Percentiles rank a stretch among this genome's conserved stretches.
Conservation (phyloP, 2,329 filamentous ascomycete genomes). For the Cladosporium sp. region DNA sequence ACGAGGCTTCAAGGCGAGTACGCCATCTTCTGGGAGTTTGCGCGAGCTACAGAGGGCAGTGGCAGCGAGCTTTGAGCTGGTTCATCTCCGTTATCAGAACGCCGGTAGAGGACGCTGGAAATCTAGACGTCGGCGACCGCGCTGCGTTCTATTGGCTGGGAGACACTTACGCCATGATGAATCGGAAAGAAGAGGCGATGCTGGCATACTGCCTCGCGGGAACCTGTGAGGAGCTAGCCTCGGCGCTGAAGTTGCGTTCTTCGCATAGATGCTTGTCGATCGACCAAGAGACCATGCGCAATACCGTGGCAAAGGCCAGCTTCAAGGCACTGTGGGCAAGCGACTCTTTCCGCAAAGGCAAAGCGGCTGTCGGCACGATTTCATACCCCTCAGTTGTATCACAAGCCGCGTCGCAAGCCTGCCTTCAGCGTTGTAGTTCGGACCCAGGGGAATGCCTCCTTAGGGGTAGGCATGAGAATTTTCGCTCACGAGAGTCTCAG, state of each 20-base stretch:
- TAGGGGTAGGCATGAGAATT: background rate
- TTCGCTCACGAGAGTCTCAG: background rate
- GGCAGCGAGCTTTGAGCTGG: slow-evolving; percentile 14
- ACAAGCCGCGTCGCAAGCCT: background rate
- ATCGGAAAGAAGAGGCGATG: slow-evolving; percentile 19
- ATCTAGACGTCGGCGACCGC: slow-evolving; percentile 21
- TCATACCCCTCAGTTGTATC: background rate
- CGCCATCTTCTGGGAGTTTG: slow-evolving; percentile 20
- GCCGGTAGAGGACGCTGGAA: slow-evolving; percentile 12
- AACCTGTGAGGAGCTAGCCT: background rate
- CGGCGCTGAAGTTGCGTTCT: background rate
- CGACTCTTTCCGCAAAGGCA: background rate
- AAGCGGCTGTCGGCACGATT: background rate
- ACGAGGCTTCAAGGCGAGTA: slow-evolving; percentile 10
- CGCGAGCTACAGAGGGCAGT: slow-evolving; percentile 19
- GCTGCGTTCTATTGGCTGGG: slow-evolving; percentile 24
- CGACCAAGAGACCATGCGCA: background rate
- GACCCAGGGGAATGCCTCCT: too few species aligned
- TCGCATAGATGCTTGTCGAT: background rate
- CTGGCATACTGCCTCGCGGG: slow-evolving; percentile 20
- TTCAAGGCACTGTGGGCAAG: background rate
- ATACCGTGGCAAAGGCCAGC: background rate
- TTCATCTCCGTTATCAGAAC: slow-evolving; percentile 18
- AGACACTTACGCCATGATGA: slow-evolving; percentile 19
- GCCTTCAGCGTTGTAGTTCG: background rate